Conservation (phyloP, 192 early-diverging fungal species). For the Gamsiella multidivaricata region DNA sequence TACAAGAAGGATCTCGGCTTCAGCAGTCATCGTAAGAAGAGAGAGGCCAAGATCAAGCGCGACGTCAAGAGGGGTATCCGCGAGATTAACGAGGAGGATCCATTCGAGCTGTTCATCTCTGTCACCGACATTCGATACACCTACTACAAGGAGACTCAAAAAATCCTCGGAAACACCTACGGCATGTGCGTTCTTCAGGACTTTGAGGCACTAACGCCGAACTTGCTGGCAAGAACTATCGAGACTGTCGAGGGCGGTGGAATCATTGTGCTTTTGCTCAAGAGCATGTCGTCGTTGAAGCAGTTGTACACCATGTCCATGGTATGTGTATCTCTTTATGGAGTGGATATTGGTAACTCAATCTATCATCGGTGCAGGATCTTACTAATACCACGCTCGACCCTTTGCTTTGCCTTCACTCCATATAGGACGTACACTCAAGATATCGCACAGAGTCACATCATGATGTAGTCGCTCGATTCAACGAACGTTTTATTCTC, state of each 20-base stretch:
- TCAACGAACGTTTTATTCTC: constrained; percentile 98
- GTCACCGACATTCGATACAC: constrained; percentile 97
- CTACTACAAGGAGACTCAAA: constrained; percentile 99
- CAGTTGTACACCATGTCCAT: constrained; percentile 99
- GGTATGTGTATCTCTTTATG: constrained; percentile 66
- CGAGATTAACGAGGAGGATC: constrained; percentile 94
- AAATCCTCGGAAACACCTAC: constrained; percentile 97
- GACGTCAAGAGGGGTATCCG: constrained; percentile 92
- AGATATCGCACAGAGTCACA: constrained; percentile 95
- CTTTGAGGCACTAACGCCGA: constrained; percentile 98
- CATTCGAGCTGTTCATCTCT: constrained; percentile 98
- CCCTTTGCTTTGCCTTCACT: neutral
- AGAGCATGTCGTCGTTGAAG: constrained; percentile 95
- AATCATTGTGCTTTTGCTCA: constrained; percentile 91
- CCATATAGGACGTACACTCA: constrained; percentile 88
- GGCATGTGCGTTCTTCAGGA: constrained; percentile 99
- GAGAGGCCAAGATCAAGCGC: constrained; percentile 94
- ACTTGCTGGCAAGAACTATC: constrained; percentile 94
- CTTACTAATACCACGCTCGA: no score
- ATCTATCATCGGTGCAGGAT: no score
- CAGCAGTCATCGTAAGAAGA: constrained; percentile 94
- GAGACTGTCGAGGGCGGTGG: constrained; percentile 99
- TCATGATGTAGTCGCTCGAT: constrained; percentile 92
- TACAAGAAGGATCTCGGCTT: constrained; percentile 99
- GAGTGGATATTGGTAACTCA: neutral